phyloP scores from a whole-genome alignment of 345 rosid species.

The Boechera divaricarpa region DNA sequence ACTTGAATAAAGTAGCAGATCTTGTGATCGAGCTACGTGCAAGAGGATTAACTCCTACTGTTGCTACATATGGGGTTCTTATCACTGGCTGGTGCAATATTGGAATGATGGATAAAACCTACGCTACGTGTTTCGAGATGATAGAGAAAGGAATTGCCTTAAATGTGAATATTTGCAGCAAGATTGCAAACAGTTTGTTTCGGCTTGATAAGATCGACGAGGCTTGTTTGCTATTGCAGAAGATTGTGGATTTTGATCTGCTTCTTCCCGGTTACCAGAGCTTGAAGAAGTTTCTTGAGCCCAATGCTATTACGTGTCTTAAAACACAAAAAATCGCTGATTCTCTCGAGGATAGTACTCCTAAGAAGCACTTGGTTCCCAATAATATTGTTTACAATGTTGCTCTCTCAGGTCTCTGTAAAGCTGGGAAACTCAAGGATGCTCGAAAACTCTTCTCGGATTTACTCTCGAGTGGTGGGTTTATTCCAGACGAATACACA shows the following conservation, averaged over 20 bases:
- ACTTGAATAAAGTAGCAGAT: constrained; percentile 48
- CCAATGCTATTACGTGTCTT: constrained; percentile 34
- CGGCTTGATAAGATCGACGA: constrained; percentile 62
- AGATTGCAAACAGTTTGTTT: constrained; percentile 66
- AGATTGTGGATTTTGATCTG: constrained; percentile 59
- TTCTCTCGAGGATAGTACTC: constrained; percentile 47
- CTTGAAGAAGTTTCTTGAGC: constrained; percentile 42
- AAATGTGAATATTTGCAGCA: constrained; percentile 65
- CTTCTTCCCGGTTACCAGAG: constrained; percentile 44
- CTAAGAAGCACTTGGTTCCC: constrained; percentile 52
- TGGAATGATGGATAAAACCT: constrained; percentile 71
- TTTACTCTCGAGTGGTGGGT: constrained; percentile 51
- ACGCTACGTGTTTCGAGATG: constrained; percentile 63
- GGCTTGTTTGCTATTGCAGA: constrained; percentile 67
- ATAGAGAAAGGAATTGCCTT: constrained; percentile 60
- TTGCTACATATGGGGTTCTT: constrained; percentile 67
- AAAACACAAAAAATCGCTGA: constrained; percentile 56
- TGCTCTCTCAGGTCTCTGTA: constrained; percentile 72
- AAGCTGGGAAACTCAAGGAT: constrained; percentile 63
- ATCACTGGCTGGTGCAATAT: constrained; percentile 70
- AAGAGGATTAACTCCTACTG: constrained; percentile 53
- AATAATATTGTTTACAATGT: constrained; percentile 68
- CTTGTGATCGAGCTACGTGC: constrained; percentile 56
- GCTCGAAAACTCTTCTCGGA: constrained; percentile 61
- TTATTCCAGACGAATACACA: constrained; percentile 66